Evolutionary conservation across 352 stramenopile genomes (phyloP).

Genomic region (Lagenidium giganteum): DNA sequence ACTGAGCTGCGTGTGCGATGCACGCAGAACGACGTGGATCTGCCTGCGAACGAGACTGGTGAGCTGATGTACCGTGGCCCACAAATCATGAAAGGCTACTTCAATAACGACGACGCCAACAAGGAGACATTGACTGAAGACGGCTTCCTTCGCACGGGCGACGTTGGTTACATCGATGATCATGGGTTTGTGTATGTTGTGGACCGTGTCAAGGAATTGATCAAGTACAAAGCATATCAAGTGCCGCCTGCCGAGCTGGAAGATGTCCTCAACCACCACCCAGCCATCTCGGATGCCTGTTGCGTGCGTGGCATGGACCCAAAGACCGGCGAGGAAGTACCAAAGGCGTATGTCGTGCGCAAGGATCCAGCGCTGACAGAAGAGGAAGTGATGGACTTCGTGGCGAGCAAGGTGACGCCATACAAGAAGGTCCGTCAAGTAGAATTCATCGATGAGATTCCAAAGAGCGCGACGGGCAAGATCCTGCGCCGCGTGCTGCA

Average conservation of each 20-base stretch:
- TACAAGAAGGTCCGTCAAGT: slow-evolving; percentile 85
- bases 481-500: slow-evolving; percentile 86
- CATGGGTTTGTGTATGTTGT: slow-evolving; percentile 91
- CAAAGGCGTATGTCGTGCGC: slow-evolving; percentile 88
- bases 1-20: slow-evolving; percentile 38
- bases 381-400: slow-evolving; percentile 69
- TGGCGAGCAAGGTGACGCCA: slow-evolving; percentile 55
- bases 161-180: slow-evolving; percentile 89
- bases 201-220: slow-evolving; percentile 92
- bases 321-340: slow-evolving; percentile 78
- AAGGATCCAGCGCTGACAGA: slow-evolving; percentile 37
- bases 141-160: slow-evolving; percentile 87
- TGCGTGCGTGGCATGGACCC: slow-evolving; percentile 43
- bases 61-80: slow-evolving; percentile 68
- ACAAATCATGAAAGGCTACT: slow-evolving; percentile 57
- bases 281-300: slow-evolving; percentile 32
- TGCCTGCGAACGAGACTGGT: slow-evolving; percentile 28
- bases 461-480: slow-evolving; percentile 90
- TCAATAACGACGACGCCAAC: slow-evolving; percentile 85
- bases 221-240: slow-evolving; percentile 94
- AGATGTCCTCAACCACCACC: slow-evolving; percentile 83
- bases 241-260: slow-evolving; percentile 92
- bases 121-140: slow-evolving; percentile 65
- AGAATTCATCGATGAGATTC: slow-evolving; percentile 83
- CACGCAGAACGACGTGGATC: slow-evolving; percentile 22